Conservation (phyloP, 73 alveolate genomes). For the Blepharisma japonicum region DNA sequence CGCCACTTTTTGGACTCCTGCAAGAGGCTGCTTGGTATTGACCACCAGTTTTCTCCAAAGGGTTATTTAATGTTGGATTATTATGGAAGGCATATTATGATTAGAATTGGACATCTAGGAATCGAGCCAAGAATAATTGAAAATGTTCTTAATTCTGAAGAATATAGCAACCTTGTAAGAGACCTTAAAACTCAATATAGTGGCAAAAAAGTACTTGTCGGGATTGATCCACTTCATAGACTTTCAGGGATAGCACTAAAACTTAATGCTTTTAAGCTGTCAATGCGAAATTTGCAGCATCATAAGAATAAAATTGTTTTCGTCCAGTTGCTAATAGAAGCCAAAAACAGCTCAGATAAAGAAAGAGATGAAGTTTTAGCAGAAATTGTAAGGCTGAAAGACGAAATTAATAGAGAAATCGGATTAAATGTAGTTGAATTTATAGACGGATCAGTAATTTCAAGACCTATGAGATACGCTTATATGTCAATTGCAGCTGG, state of each 20-base stretch:
- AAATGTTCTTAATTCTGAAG: constrained; percentile 40
- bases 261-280: constrained; percentile 43
- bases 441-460: background rate
- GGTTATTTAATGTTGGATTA: constrained; percentile 57
- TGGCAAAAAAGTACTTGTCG: constrained; percentile 39
- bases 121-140: constrained; percentile 56
- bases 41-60: constrained; percentile 44
- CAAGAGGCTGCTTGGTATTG: constrained; percentile 67
- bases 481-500: constrained; percentile 41
- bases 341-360: constrained; percentile 25
- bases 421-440: background rate
- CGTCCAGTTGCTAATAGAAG: constrained; percentile 41
- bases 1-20: constrained; percentile 69
- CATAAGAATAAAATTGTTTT: constrained; percentile 29
- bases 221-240: constrained; percentile 53
- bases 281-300: constrained; percentile 35
- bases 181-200: background rate
- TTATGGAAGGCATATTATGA: constrained; percentile 74
- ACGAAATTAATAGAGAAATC: constrained; percentile 39
- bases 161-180: constrained; percentile 23
- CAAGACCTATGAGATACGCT: constrained; percentile 20
- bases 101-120: constrained; percentile 79
- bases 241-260: constrained; percentile 51
- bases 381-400: constrained; percentile 30
- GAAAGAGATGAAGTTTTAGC: constrained; percentile 26